Evolutionary conservation across 352 stramenopile genomes (phyloP).

Genomic region (Phytophthora pini): DNA sequence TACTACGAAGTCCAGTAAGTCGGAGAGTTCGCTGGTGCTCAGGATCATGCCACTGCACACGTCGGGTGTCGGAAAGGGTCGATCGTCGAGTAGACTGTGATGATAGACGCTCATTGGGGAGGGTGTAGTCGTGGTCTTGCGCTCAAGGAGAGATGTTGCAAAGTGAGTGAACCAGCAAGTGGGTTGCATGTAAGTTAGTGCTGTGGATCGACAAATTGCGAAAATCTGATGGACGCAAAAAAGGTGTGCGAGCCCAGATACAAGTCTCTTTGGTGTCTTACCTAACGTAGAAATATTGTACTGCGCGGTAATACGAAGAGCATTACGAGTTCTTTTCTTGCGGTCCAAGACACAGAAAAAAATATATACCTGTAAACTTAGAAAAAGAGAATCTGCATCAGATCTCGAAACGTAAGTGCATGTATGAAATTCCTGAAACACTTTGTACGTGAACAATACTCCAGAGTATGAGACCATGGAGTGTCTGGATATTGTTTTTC

Average conservation of each 20-base stretch:
- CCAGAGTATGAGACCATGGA: no score
- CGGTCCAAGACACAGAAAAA: no score
- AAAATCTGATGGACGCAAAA: constrained; percentile 27
- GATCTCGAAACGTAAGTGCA: no score
- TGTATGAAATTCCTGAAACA: no score
- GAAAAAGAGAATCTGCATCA: no score
- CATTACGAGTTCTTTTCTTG: no score
- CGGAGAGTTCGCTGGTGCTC: constrained; percentile 15
- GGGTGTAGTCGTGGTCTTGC: constrained; percentile 14
- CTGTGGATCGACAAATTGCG: constrained; percentile 16
- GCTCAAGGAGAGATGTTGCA: constrained; percentile 23
- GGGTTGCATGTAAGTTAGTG: background rate
- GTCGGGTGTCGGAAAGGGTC: background rate
- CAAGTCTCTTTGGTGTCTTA: background rate
- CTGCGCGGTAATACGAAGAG: no score
- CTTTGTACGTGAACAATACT: no score
- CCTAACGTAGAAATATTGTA: no score
- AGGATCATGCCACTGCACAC: background rate
- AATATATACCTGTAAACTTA: no score
- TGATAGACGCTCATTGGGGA: constrained; percentile 30
- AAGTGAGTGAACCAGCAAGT: constrained; percentile 28
- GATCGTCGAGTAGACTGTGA: background rate
- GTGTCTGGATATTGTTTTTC: no score
- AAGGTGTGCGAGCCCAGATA: constrained; percentile 11
- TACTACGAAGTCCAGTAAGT: constrained; percentile 39